Evolutionary conservation across 352 stramenopile species (phyloP).

Genomic region (Phytophthora sansomeana): DNA sequence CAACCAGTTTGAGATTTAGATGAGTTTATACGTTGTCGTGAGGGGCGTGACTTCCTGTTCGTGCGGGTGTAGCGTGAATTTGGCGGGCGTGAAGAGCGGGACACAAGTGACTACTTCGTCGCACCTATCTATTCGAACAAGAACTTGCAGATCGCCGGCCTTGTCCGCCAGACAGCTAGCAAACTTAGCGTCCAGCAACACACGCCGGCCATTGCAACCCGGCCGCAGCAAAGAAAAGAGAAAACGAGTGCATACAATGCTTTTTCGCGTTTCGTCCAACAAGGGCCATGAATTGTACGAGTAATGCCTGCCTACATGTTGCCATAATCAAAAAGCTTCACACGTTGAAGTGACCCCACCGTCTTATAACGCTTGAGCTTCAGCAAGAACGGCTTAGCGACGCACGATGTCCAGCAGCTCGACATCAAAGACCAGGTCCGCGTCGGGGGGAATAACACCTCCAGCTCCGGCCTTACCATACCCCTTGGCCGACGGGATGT

Average conservation of each 20-base stretch:
- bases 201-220: neutral
- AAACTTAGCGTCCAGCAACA: conserved; percentile 2
- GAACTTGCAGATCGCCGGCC: conserved; percentile 16
- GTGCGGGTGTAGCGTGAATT: conserved; percentile 19
- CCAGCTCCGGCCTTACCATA: conserved; percentile 91
- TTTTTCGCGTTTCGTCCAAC: conserved; percentile 21
- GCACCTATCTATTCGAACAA: conserved; percentile 44
- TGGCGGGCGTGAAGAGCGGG: conserved; percentile 5
- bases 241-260: conserved; percentile 26
- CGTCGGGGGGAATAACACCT: conserved; percentile 91
- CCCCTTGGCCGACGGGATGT: conserved; percentile 93
- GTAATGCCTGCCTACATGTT: conserved; percentile 21
- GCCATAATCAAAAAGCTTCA: conserved; percentile 18
- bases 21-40: conserved; percentile 14
- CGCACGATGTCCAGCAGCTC: conserved; percentile 90
- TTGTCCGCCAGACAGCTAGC: too few species aligned
- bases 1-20: conserved; percentile 70
- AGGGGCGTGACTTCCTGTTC: conserved; percentile 11
- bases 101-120: conserved; percentile 21
- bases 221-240: conserved; percentile 13
- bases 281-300: conserved; percentile 14
- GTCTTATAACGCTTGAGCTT: too few species aligned
- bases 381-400: conserved; percentile 26
- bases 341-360: neutral
- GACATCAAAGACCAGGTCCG: conserved; percentile 95